Percentiles rank a stretch among this genome's conserved stretches.
phyloP scores from a whole-genome alignment of 495 filamentous ascomycete species.

The Annulohypoxylon moriforme region DNA sequence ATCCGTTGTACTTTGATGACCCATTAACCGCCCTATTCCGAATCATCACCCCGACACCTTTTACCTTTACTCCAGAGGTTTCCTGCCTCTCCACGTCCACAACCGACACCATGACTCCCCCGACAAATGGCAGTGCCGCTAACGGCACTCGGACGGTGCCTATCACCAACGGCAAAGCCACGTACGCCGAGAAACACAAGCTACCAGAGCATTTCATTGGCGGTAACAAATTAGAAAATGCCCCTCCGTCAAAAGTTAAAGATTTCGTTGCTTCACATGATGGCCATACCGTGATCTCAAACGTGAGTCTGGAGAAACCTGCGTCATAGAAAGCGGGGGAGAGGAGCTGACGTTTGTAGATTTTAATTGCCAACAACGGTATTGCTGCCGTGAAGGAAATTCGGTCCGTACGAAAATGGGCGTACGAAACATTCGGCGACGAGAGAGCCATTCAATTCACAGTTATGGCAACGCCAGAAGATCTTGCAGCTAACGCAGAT shows the following conservation, averaged over 20 bases:
- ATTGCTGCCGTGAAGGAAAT: slow-evolving; percentile 99
- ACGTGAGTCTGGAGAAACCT: slow-evolving; percentile 66
- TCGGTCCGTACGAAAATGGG: slow-evolving; percentile 98
- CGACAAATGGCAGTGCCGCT: slow-evolving; percentile 62
- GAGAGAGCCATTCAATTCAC: slow-evolving; percentile 99
- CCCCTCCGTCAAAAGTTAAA: slow-evolving; percentile 83
- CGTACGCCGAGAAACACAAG: slow-evolving; percentile 79
- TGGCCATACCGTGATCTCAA: slow-evolving; percentile 97
- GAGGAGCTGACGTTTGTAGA: slow-evolving; percentile 62
- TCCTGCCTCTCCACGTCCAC: slow-evolving; percentile 38
- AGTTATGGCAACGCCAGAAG: slow-evolving; percentile 99
- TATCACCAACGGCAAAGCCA: slow-evolving; percentile 61
- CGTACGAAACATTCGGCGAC: slow-evolving; percentile 98
- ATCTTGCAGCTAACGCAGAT: slow-evolving; percentile 96
- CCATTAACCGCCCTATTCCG: slow-evolving; percentile 43
- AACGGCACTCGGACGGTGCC: slow-evolving; percentile 56
- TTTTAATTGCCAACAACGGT: slow-evolving; percentile 99
- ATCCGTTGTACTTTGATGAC: slow-evolving; percentile 44
- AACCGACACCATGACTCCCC: slow-evolving; percentile 51
- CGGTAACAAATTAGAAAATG: slow-evolving; percentile 85
- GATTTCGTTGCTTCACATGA: slow-evolving; percentile 91
- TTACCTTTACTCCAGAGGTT: slow-evolving; percentile 24
- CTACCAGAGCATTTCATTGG: slow-evolving; percentile 94
- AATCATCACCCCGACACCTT: slow-evolving; percentile 26
- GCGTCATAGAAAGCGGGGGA: not conserved